These are phyloP conservation scores for Ceratocystis eucalypticola DNA, from an alignment of 2,329 filamentous ascomycete genomes.

Conservation along the genomic window DNA sequence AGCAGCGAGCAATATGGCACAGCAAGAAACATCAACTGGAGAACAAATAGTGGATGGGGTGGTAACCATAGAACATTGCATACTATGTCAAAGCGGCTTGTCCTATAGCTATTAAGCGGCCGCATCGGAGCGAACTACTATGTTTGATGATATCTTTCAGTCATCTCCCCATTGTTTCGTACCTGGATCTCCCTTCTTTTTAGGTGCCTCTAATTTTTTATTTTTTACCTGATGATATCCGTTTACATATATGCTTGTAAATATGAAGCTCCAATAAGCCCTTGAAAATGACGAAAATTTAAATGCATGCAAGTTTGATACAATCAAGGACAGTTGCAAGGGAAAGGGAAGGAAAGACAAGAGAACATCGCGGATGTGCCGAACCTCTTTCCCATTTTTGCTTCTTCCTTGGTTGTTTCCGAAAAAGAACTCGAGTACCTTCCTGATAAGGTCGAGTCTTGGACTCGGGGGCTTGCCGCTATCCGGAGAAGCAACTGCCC, in stretches of 20 bases:
- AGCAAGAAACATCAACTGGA: neutral
- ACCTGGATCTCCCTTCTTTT: neutral
- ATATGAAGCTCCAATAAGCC: neutral
- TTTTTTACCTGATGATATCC: neutral
- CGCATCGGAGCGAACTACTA: conserved; percentile 1
- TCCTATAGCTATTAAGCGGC: neutral
- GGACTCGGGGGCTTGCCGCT: conserved; percentile 2
- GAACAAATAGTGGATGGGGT: no score
- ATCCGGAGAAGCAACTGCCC: conserved; percentile 4
- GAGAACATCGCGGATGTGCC: neutral
- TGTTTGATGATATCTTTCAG: conserved; percentile 2
- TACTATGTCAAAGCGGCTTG: neutral
- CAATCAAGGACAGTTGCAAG: neutral
- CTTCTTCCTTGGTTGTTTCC: neutral
- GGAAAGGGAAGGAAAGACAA: neutral
- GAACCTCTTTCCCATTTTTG: neutral
- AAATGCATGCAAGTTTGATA: neutral
- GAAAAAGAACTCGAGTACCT: neutral
- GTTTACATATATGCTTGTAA: neutral
- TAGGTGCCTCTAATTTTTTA: neutral
- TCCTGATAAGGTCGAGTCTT: neutral
- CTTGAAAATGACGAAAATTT: neutral
- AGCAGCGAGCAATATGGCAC: neutral
- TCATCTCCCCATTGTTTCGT: conserved; percentile 3
- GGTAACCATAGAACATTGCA: neutral